Conservation (phyloP, 106 monocot genomes). For the Triglochin maritima region DNA sequence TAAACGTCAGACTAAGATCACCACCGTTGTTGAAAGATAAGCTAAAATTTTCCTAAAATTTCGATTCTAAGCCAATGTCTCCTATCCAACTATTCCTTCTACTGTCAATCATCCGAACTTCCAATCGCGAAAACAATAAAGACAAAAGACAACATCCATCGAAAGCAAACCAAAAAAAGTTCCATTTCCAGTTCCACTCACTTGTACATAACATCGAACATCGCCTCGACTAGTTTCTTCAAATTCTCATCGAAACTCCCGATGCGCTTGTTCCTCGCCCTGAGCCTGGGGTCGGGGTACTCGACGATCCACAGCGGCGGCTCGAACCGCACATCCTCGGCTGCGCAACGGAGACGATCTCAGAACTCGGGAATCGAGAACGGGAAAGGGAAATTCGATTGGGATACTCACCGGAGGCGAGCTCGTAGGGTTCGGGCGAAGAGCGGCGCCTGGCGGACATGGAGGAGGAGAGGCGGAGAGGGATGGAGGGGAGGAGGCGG, state of each 20-base stretch:
- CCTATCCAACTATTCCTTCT: no score
- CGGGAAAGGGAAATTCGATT: background rate
- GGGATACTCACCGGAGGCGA: conserved; percentile 13
- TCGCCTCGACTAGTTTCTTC: conserved; percentile 58
- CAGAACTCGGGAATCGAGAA: background rate
- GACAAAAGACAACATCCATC: no score
- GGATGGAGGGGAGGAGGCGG: background rate
- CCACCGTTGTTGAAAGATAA: no score
- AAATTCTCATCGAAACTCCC: conserved; percentile 72
- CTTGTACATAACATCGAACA: conserved; percentile 99
- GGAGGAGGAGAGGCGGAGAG: background rate
- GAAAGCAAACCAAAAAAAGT: no score
- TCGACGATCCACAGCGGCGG: conserved; percentile 70
- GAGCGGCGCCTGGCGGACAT: conserved; percentile 8
- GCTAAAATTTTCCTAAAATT: no score
- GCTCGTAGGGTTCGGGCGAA: conserved; percentile 3
- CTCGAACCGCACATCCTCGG: conserved; percentile 51
- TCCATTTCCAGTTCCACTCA: conserved; percentile 12
- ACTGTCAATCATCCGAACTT: no score
- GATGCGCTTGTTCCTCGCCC: conserved; percentile 83
- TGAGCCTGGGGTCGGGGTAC: conserved; percentile 78
- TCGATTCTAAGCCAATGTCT: no score
- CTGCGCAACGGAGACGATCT: conserved; percentile 17
- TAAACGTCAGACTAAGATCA: no score
- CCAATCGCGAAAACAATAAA: no score